phyloP scores from a whole-genome alignment of 1,139 yeast genomes.

The Pichia cactophila region DNA sequence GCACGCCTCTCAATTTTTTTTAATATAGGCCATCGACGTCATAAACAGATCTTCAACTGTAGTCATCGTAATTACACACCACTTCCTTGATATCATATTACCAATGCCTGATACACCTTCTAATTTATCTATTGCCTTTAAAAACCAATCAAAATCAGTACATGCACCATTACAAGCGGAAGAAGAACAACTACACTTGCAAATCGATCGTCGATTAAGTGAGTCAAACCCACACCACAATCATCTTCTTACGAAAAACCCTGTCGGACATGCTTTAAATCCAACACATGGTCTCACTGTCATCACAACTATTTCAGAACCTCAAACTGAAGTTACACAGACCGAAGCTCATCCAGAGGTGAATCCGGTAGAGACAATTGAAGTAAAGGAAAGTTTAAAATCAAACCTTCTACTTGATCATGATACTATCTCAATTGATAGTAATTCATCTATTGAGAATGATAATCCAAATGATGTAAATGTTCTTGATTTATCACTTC shows the following conservation, averaged over 20 bases:
- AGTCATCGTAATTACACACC: not conserved
- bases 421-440: not conserved
- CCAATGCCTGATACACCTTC: conserved; percentile 12
- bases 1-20: too few relatives aligned
- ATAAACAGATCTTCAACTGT: too few relatives aligned
- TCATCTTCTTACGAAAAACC: not conserved
- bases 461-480: conserved; percentile 11
- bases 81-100: not conserved
- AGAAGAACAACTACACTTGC: not conserved
- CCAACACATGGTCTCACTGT: conserved; percentile 14
- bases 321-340: conserved; percentile 8
- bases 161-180: conserved; percentile 8
- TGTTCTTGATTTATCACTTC: conserved; percentile 15
- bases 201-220: conserved; percentile 1
- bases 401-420: not conserved
- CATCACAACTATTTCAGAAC: conserved; percentile 11
- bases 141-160: conserved; percentile 11
- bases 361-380: not conserved
- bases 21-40: too few relatives aligned
- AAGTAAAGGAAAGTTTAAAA: not conserved
- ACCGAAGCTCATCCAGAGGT: conserved; percentile 10
- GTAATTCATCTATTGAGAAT: not conserved
- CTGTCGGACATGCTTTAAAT: not conserved
- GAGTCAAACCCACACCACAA: not conserved
- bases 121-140: conserved; percentile 26